Evolutionary conservation across 2,329 filamentous ascomycete species (phyloP), one percentile per base, ranked within the genome.

Genomic region (Rutstroemia sp.): DNA sequence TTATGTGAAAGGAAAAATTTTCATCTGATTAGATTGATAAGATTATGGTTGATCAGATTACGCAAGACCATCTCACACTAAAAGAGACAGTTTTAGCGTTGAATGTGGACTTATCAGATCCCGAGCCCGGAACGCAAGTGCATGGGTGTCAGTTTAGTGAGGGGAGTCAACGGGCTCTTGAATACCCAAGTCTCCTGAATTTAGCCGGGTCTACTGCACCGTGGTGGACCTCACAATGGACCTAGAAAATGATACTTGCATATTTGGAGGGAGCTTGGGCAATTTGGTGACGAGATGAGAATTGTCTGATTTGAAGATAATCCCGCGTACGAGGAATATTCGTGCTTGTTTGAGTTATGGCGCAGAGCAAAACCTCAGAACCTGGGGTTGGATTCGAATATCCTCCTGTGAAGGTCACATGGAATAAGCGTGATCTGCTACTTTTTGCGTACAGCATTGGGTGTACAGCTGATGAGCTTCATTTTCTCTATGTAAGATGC

Each of bases 11-110:
- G 38, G 47, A 23, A 37, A 38, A 19, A 10, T 55, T 56, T 51
- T 37, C 47, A 56, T 56, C 53, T 45, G 53, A 56, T 51, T 56
- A 56, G 53, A 56, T 56, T 44, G 53, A 55, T 55, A 56, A 56
- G 53, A 55, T 55, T 51, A 51, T 16, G 4, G 18, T 27, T 27
- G 25, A 27, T 27, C 25, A 27, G 25, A 27, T 27, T 27, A 27
- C 25, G 25, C 5, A 27, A 27, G 25, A 27, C 7, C 25, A 27
- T 27, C 25, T 27, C 25, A 6, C 25, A 27, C 25, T 27, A 27
- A 27, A 27, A 27, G 25, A 27, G 25, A 27, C 25, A 1, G 25
- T 27, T 27, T 27, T 27, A 27, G 25, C 25, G 25, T 27, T 5
- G n/a, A 27, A 34, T n/a, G n/a, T 19, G 23, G 19, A 21, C 3